A percentile compares a stretch with the other conserved stretches of the same genome.
phyloP scores from a whole-genome alignment of 2,329 filamentous ascomycete species.

The Pseudogymnoascus sp. region DNA sequence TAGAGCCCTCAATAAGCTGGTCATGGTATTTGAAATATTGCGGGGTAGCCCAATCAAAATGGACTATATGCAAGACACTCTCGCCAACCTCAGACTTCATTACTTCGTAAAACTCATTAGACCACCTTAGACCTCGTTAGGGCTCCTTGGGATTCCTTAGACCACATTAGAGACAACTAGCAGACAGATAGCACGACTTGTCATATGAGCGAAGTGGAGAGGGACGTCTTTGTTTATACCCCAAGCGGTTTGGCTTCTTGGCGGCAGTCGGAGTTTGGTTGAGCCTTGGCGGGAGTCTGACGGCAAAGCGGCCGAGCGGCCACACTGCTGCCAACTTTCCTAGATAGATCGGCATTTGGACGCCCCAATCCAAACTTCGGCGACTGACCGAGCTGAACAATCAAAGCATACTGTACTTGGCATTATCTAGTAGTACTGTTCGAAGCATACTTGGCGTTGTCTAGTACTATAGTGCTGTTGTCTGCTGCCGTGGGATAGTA shows the following conservation, averaged over 20 bases:
- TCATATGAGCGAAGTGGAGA: constrained; percentile 1
- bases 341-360: background rate
- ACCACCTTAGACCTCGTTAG: background rate
- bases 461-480: background rate
- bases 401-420: background rate
- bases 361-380: background rate
- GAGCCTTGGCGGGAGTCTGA: background rate
- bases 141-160: background rate
- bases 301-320: background rate
- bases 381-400: constrained; percentile 4
- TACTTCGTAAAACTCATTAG: background rate
- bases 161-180: background rate
- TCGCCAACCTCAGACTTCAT: background rate
- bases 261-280: background rate
- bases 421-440: too few relatives aligned
- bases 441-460: background rate
- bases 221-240: background rate
- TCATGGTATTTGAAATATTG: background rate
- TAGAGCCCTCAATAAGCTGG: background rate
- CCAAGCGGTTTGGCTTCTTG: background rate
- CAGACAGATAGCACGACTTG: background rate
- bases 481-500: too few relatives aligned
- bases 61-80: background rate
- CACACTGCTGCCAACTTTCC: background rate
- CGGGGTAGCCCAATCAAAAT: constrained; percentile 1